phyloP scores from a whole-genome alignment of 169 alveolate genomes.

The Cystoisospora suis region DNA sequence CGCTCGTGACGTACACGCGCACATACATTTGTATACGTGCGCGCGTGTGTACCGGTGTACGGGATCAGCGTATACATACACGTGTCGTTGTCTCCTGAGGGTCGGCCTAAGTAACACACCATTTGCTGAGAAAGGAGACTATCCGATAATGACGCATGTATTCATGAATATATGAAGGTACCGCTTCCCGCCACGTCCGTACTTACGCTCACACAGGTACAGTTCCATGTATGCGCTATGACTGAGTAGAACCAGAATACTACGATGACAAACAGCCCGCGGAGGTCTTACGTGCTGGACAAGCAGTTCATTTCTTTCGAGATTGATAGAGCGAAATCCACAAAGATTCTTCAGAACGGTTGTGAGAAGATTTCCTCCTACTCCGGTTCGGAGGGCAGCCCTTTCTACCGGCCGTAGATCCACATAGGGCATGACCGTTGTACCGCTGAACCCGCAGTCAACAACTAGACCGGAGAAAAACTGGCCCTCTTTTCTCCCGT shows the following conservation, averaged over 20 bases:
- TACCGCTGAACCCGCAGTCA: conserved; percentile 85
- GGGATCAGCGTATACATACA: neutral
- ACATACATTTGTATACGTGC: neutral
- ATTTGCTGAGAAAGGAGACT: no score
- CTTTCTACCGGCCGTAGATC: conserved; percentile 78
- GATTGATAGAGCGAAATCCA: conserved; percentile 77
- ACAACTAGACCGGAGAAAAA: conserved; percentile 83
- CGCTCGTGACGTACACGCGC: neutral
- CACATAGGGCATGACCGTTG: conserved; percentile 81
- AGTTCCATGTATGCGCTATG: neutral
- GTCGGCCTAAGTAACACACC: no score
- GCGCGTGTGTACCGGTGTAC: neutral
- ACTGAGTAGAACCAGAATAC: neutral
- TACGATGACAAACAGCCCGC: neutral
- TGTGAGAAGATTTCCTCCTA: conserved; percentile 81
- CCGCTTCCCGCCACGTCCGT: no score
- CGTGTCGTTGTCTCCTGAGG: no score
- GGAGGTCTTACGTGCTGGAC: conserved; percentile 80
- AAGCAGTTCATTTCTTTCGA: conserved; percentile 84
- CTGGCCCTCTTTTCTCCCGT: no score
- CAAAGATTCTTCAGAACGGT: conserved; percentile 79
- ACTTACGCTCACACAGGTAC: neutral
- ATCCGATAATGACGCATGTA: no score
- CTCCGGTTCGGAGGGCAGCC: conserved; percentile 80
- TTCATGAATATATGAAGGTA: neutral